Base-by-base conservation (phyloP, 2,329 filamentous ascomycete genomes). In the Penicillium sp. region DNA sequence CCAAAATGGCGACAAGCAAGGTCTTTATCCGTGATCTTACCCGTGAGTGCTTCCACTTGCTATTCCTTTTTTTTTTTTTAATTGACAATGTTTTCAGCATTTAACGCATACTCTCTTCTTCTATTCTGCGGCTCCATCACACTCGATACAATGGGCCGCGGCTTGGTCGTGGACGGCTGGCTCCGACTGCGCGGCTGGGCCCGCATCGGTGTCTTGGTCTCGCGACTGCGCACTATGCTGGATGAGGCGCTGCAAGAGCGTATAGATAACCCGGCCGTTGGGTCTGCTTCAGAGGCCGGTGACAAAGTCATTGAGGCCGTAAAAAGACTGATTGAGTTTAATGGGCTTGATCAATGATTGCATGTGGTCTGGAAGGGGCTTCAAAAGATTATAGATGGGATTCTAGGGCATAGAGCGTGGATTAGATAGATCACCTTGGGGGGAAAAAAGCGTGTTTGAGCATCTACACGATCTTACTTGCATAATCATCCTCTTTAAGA, bases 151-250 rank as follows among this genome's bases (percentile, higher is more conserved):
- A 77, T 91, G 41, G 93, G 93, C 6, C 80, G 92, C 21, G 94
- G 94, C 0, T 76, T 99, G 16, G 77, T 96, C 3, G 89, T 99
- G 3, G 94, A 97, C 73, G 91, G 90, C 47, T 97, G 93, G 94
- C 77, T 97, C 31, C 72, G 83, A 33, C 76, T 99, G 29, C 82
- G 90, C 23, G 94, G 94, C 0, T 99, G 94, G 94, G 93, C 94
- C 1, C 83, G 94, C 43, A 94, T 99, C 58, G 94, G 93, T 28
- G 93, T 97, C 12, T 72, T 99, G 61, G 87, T 96, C 2, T 89
- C 87, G 42, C 80, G 93, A 57, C 73, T 99, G 60, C 81, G 94
- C 57, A 85, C 85, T 52, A 89, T 97, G 85, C 80, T 99, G 49
- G 94, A 99, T 75, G 84, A 87, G 59, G 79, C 95, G 56, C 82